A percentile compares a stretch with the other conserved stretches of the same genome.
Evolutionary conservation across 2,329 filamentous ascomycete species (phyloP).

Genomic region (Apiospora pterosperma): DNA sequence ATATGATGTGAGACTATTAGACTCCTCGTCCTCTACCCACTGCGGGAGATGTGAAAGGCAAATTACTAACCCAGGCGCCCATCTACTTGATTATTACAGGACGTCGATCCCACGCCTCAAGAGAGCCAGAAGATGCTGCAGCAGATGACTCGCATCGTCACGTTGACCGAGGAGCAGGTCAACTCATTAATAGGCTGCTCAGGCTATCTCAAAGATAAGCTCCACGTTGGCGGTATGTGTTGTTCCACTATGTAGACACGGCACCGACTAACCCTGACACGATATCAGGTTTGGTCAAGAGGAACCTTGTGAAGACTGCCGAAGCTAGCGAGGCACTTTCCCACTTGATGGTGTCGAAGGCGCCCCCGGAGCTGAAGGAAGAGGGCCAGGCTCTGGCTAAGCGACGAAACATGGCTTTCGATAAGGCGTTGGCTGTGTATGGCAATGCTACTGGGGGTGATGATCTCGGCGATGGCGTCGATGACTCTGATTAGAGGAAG

Average conservation of each 20-base stretch:
- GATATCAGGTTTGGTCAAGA: background rate
- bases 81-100: too few relatives aligned
- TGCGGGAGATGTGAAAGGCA: background rate
- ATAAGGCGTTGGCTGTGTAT: background rate
- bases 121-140: background rate
- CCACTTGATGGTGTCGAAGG: background rate
- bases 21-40: background rate
- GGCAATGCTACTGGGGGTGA: background rate
- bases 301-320: background rate
- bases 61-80: background rate
- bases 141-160: conserved; percentile 1
- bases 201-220: background rate
- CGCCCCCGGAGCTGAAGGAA: background rate
- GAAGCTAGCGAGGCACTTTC: background rate
- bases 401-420: background rate
- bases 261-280: background rate
- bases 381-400: background rate
- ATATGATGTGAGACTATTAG: background rate
- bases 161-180: conserved; percentile 3
- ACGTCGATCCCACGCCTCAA: background rate
- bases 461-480: background rate
- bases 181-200: background rate
- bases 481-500: background rate
- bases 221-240: background rate
- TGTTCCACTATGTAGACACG: background rate